phyloP scores from a whole-genome alignment of 208 protist species.

The Leishmania aethiopica region DNA sequence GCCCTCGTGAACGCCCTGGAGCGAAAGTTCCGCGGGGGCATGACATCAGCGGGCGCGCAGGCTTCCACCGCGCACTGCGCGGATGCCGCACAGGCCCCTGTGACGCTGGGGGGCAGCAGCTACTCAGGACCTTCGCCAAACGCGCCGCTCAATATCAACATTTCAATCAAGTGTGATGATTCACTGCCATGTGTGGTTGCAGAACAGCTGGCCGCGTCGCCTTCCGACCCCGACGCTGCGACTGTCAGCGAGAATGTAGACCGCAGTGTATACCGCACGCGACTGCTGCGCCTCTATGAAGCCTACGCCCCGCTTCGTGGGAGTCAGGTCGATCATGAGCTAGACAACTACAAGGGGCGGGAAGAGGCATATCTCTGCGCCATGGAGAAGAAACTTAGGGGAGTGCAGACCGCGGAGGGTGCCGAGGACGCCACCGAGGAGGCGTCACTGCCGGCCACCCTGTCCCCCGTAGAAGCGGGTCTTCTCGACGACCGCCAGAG shows the following conservation, averaged over 20 bases:
- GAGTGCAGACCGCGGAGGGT: not conserved
- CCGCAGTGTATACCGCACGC: slow-evolving; percentile 25
- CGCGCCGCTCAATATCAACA: not conserved
- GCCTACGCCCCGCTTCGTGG: slow-evolving; percentile 49
- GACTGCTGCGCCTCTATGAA: slow-evolving; percentile 37
- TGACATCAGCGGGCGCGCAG: too few relatives aligned
- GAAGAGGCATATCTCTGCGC: slow-evolving; percentile 34
- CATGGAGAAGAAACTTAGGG: slow-evolving; percentile 31
- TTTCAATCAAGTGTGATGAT: not conserved
- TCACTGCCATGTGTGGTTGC: not conserved
- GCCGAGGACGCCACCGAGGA: not conserved
- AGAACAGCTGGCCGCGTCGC: not conserved
- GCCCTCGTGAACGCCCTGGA: slow-evolving; percentile 32
- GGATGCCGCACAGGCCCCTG: not conserved
- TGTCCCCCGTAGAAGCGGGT: not conserved
- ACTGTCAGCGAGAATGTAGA: not conserved
- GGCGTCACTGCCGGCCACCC: not conserved
- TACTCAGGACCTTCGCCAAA: not conserved
- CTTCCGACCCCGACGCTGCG: not conserved
- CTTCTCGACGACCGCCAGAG: not conserved
- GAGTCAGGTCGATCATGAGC: slow-evolving; percentile 35
- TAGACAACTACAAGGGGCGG: slow-evolving; percentile 36
- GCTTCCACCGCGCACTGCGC: not conserved
- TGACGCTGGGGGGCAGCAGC: not conserved
- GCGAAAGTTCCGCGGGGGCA: slow-evolving; percentile 20